These are phyloP conservation scores for Coriolopsis trogii DNA, from an alignment of 1,284 basidiomycete species.

Conservation along the genomic window DNA sequence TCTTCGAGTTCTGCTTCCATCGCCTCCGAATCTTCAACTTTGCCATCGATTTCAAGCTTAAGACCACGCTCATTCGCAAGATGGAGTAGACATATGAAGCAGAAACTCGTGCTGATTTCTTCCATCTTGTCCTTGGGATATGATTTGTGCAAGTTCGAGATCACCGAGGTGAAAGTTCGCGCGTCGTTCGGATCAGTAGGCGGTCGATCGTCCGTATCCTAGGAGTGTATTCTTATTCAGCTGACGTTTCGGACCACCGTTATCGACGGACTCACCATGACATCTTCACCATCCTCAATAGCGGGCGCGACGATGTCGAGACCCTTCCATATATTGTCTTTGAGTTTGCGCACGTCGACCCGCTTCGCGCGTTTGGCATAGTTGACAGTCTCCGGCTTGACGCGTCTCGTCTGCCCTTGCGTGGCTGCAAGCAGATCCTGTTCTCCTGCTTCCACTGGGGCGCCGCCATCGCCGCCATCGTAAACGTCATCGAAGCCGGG, in stretches of 20 bases:
- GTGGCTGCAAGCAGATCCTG: conserved; percentile 87
- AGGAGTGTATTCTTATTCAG: conserved; percentile 6
- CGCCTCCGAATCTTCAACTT: conserved; percentile 31
- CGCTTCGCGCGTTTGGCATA: conserved; percentile 96
- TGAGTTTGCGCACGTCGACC: conserved; percentile 95
- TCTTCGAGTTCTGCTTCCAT: conserved; percentile 30
- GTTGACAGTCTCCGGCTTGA: conserved; percentile 89
- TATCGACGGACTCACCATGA: conserved; percentile 52
- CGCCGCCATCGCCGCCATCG: conserved; percentile 54
- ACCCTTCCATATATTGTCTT: conserved; percentile 98
- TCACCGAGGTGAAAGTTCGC: conserved; percentile 85
- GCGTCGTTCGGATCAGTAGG: conserved; percentile 65
- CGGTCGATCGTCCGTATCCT: conserved; percentile 56
- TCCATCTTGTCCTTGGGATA: conserved; percentile 95
- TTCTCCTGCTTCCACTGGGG: conserved; percentile 63
- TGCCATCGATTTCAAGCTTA: conserved; percentile 63
- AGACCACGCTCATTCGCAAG: conserved; percentile 95
- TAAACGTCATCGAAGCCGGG: conserved; percentile 75
- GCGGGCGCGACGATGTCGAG: conserved; percentile 67
- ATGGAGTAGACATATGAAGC: conserved; percentile 97
- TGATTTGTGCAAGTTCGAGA: conserved; percentile 76
- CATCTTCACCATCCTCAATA: conserved; percentile 46
- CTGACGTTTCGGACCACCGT: not conserved
- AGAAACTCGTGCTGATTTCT: conserved; percentile 99
- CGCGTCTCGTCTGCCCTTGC: conserved; percentile 77